Evolutionary conservation across 768 basidiomycete species (phyloP), one percentile per base, ranked within the genome.

Genomic region (Kwoniella europaea): DNA sequence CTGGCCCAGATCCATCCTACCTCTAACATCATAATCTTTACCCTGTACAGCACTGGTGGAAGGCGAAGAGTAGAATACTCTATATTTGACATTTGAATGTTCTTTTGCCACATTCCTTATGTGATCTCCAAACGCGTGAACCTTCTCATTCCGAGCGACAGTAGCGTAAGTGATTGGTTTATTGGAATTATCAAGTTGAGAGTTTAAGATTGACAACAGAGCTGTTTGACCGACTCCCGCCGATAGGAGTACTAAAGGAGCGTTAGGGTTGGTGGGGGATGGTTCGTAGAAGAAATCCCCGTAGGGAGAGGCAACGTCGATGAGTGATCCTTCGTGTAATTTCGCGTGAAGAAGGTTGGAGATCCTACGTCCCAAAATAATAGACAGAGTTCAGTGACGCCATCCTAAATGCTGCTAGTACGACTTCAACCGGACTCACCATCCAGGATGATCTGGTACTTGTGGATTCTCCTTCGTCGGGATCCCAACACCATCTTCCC

Each of bases 181-280:
- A 16, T 62, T 46, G 10, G 43, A 27, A 22, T 61, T 67, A 24
- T 69, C 67, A 22, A 65, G 50, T 10, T 70, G 65, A 16, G 73
- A 63, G 67, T 75, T 75, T 20, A 75, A 66, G 9, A 75, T 75
- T 20, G 74, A 72, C 22, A 73, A 20, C 29, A 75, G 57, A 1
- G 71, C 63, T 10, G 71, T 75, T 41, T 69, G 65, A 15, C 74
- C 74, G 10, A 75, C 69, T 10, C 74, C 74, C 7, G 71, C 74
- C 13, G 74, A 75, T 1, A 73, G 60, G 3, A 75, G 66, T 29
- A 75, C 71, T 20, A 72, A 46, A 10, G 71, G 74, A 1, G 66
- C 35, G 42, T 69, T 52, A 15, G 66, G 66, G 2, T 53, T 44
- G 22, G 53, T 62, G 1, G 53, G 18, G 7, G 50, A 54, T 15